Conservation (phyloP, 176 grass and related monocot species). For the Aegilops sharonensis region DNA sequence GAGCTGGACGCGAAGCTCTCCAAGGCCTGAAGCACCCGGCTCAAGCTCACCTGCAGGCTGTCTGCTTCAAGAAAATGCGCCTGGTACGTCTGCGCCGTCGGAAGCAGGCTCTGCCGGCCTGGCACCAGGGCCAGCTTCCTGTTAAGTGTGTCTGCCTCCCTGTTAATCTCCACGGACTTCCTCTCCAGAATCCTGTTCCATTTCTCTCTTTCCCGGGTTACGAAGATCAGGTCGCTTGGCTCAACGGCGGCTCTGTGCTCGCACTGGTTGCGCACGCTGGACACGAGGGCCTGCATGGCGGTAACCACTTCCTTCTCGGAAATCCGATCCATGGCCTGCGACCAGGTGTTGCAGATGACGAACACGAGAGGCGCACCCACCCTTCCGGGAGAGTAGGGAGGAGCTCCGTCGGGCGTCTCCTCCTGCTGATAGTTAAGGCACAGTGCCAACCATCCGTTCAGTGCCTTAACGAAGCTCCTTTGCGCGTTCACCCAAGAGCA, state of each 20-base stretch:
- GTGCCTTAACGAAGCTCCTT: conserved; percentile 70
- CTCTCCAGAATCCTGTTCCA: conserved; percentile 65
- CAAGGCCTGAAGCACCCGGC: conserved; percentile 49
- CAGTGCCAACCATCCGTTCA: conserved; percentile 91
- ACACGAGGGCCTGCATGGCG: conserved; percentile 58
- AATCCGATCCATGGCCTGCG: conserved; percentile 67
- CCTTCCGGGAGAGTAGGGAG: conserved; percentile 70
- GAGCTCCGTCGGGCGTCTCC: conserved; percentile 51
- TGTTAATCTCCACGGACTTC: conserved; percentile 69
- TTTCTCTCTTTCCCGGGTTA: conserved; percentile 59
- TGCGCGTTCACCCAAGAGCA: conserved; percentile 75
- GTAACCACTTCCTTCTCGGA: conserved; percentile 67
- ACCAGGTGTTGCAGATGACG: conserved; percentile 81
- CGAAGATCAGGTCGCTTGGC: conserved; percentile 42
- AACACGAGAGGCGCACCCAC: conserved; percentile 79
- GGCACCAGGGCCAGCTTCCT: conserved; percentile 73
- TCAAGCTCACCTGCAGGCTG: conserved; percentile 55
- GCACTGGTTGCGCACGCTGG: conserved; percentile 47
- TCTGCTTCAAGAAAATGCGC: conserved; percentile 35
- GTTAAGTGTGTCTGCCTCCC: conserved; percentile 67
- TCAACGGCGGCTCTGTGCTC: conserved; percentile 46
- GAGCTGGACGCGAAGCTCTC: conserved; percentile 54
- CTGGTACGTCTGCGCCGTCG: conserved; percentile 25
- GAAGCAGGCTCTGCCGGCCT: conserved; percentile 45
- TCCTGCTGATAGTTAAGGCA: conserved; percentile 65